A percentile compares a stretch with the other conserved stretches of the same genome.
phyloP scores from a whole-genome alignment of 306 rosid genomes.

The Castanopsis chinensis region DNA sequence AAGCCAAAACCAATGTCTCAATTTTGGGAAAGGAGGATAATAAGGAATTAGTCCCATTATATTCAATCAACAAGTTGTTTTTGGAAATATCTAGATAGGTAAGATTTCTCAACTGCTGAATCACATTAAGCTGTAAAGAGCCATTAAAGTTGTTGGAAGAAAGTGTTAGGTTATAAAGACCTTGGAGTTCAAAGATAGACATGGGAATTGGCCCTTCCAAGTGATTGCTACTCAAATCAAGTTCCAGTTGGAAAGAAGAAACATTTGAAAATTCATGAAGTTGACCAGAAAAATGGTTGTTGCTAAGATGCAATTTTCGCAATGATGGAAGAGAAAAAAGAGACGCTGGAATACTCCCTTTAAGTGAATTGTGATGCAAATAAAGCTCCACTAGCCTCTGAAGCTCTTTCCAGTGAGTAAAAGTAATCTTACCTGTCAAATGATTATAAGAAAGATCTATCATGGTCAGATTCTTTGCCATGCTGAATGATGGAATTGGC shows the following conservation, averaged over 20 bases:
- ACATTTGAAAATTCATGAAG: slow-evolving; percentile 9
- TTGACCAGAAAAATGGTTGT: slow-evolving; percentile 24
- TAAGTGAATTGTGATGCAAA: slow-evolving; percentile 17
- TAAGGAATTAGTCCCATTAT: neutral
- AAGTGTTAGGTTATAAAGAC: neutral
- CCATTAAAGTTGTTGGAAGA: slow-evolving; percentile 11
- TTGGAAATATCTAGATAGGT: neutral
- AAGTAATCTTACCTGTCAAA: slow-evolving; percentile 10
- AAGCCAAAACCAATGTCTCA: rapidly evolving
- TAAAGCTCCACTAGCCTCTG: slow-evolving; percentile 4
- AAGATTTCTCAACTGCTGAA: neutral
- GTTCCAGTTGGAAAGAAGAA: neutral
- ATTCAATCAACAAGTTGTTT: neutral
- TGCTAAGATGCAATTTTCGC: neutral
- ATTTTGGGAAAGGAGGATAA: neutral
- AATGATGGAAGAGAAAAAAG: slow-evolving; percentile 23
- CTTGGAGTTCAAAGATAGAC: neutral
- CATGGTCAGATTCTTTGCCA: slow-evolving; percentile 18
- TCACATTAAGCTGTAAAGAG: neutral
- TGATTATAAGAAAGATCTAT: slow-evolving; percentile 20
- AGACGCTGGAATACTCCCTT: slow-evolving; percentile 24
- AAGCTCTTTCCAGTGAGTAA: slow-evolving; percentile 16
- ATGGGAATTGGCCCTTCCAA: slow-evolving; percentile 8
- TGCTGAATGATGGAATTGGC: slow-evolving; percentile 33
- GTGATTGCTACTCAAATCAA: neutral